Base-by-base conservation (phyloP, 768 basidiomycete genomes). In the Galerina sulciceps region DNA sequence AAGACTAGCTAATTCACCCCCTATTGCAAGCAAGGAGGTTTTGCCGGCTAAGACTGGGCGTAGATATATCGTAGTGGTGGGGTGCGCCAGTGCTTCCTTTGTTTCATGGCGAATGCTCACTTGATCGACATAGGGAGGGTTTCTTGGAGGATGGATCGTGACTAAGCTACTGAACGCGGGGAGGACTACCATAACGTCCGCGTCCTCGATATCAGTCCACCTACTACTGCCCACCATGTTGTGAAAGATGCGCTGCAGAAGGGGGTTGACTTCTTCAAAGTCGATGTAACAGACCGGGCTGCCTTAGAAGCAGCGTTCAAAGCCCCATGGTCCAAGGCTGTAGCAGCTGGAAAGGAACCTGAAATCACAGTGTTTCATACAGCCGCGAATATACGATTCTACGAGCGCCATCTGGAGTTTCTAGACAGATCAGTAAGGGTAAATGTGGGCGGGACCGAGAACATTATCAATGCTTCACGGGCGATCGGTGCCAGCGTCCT, bases 1-100 rank as follows among this genome's bases (percentile, higher is more conserved):
- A 10, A 54, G 67, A 18, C 68, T 85, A n/a, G 68, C 63, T 3
- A 65, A 70, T 45, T 55, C 63, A 15, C 75, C 79, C 1, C 65
- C 72, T 0, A 64, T 78, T 53, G 65, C 73, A 34, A 72, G 78
- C 38, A 61, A 75, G 6, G 75, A 80, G 43, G 76, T 85, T 55
- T 70, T 91, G 23, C 87, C 88, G 5, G 84, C 84, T 2, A 86
- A 77, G 70, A 93, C 91, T 0, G 89, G 89, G 17, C 79, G 90
- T 55, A 78, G 85, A 48, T 92, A 93, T 68, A 90, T 92, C 57
- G 79, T 93, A 4, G 81, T 89, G 91, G 91, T 55, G 90, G 91
- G 64, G 89, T 89, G 67, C 60, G 83, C 81, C 43, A 40, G 18
- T 6, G 23, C 14, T 6, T 51, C 22, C 44, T 10, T 55, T 18